These are phyloP conservation scores for Amanita subjunquillea DNA, from an alignment of 768 basidiomycete species.

Conservation along the genomic window DNA sequence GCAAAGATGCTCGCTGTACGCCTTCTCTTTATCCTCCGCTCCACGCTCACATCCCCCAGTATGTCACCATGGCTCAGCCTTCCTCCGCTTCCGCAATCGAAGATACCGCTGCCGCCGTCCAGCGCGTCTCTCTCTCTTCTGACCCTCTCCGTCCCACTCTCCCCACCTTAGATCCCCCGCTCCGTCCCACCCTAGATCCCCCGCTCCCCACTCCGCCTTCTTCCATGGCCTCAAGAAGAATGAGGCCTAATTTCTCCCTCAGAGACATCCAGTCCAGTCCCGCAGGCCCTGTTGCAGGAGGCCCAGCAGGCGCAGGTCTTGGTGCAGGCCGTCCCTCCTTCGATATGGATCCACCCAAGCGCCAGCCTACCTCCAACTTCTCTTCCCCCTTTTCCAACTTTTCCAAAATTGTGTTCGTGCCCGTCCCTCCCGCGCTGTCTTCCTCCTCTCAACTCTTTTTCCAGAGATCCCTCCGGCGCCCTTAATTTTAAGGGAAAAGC, in stretches of 20 bases:
- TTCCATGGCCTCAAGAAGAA: slow-evolving; percentile 34
- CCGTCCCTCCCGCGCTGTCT: slow-evolving; percentile 6
- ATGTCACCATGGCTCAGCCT: slow-evolving; percentile 13
- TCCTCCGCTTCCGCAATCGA: slow-evolving; percentile 19
- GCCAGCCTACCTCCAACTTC: slow-evolving; percentile 30
- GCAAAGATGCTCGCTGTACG: slow-evolving; percentile 88
- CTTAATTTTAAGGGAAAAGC: slow-evolving; percentile 94
- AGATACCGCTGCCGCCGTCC: slow-evolving; percentile 27
- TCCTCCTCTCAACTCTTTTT: slow-evolving; percentile 6
- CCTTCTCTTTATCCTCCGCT: neutral
- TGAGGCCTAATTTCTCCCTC: slow-evolving; percentile 49
- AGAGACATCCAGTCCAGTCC: slow-evolving; percentile 44
- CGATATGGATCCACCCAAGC: slow-evolving; percentile 26
- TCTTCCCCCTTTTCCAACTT: slow-evolving; percentile 88
- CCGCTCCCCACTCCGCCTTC: slow-evolving; percentile 8
- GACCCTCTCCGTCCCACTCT: slow-evolving; percentile 10
- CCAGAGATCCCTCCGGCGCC: slow-evolving; percentile 90
- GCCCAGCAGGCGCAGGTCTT: slow-evolving; percentile 56
- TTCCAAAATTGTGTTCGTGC: slow-evolving; percentile 81
- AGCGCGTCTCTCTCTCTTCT: slow-evolving; percentile 20
- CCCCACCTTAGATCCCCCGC: slow-evolving; percentile 12
- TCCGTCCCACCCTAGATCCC: slow-evolving; percentile 3
- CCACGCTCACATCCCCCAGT: neutral
- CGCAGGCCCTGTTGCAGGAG: slow-evolving; percentile 31
- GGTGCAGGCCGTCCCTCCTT: slow-evolving; percentile 56